Evolutionary conservation across 441 rosid species (phyloP).

Genomic region (Populus tomentosa): DNA sequence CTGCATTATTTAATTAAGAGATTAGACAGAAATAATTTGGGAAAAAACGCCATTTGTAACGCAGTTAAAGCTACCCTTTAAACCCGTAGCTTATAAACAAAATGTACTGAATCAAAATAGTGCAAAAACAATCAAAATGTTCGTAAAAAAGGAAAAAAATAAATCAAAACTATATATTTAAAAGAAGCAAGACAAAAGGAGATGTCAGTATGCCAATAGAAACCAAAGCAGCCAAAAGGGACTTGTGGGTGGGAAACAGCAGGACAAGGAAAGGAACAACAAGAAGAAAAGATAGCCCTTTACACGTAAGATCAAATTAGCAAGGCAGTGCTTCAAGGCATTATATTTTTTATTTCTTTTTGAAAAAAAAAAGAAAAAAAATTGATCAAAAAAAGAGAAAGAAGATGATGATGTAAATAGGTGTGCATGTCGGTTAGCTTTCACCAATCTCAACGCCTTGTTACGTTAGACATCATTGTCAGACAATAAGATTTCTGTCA

Average conservation of each 20-base stretch:
- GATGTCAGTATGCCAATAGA: slow-evolving; percentile 6
- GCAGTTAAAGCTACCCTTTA: too few species aligned
- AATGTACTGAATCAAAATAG: too few species aligned
- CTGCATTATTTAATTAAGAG: slow-evolving; percentile 31
- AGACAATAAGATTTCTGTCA: slow-evolving; percentile 16
- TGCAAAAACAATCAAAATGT: neutral
- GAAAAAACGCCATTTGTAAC: too few species aligned
- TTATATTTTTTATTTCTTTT: neutral
- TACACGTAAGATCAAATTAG: slow-evolving; percentile 26
- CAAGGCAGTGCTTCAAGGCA: neutral
- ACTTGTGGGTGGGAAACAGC: slow-evolving; percentile 12
- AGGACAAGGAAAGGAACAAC: neutral
- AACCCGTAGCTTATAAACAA: too few species aligned
- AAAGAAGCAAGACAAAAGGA: slow-evolving; percentile 12
- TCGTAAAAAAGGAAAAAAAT: neutral
- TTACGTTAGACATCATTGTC: slow-evolving; percentile 26
- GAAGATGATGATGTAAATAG: neutral
- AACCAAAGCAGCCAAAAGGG: slow-evolving; percentile 12
- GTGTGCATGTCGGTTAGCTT: slow-evolving; percentile 37
- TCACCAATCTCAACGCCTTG: slow-evolving; percentile 34
- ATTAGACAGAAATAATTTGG: neutral
- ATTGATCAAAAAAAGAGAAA: neutral
- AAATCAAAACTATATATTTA: neutral
- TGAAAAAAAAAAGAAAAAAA: neutral
- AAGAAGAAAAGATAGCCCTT: slow-evolving; percentile 11